A percentile compares a stretch with the other conserved stretches of the same genome.
Evolutionary conservation across 2,329 filamentous ascomycete species (phyloP).

Genomic region (Neocucurbitaria cava): DNA sequence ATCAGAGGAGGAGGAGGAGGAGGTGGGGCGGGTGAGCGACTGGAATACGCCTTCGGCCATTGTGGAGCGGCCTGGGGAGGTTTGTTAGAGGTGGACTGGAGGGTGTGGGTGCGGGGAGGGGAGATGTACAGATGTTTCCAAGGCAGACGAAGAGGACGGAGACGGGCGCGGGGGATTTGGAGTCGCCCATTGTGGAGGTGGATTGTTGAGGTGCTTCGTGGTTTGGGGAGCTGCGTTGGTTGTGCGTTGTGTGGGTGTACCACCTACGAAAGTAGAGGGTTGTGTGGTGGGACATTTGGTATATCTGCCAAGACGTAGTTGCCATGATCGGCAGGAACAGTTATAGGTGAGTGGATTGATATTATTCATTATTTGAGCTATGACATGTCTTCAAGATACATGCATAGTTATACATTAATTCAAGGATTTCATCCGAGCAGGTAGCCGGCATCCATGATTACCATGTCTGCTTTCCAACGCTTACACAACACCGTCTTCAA

Average conservation of each 20-base stretch:
- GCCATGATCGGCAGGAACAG: background rate
- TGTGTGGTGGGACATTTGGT: background rate
- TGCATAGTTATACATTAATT: background rate
- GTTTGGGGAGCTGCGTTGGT: background rate
- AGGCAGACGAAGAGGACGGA: constrained; percentile 93
- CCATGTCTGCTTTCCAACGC: no score
- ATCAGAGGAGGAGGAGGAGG: no score
- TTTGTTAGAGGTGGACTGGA: background rate
- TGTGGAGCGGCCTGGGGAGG: constrained; percentile 69
- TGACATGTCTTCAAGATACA: background rate
- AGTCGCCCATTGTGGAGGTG: constrained; percentile 10
- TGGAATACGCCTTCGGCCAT: constrained; percentile 97
- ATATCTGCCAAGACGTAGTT: background rate
- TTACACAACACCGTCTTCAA: no score
- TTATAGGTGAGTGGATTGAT: background rate
- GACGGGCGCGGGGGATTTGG: constrained; percentile 48
- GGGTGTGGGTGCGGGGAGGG: constrained; percentile 6
- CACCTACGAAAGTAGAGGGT: no score
- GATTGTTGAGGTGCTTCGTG: background rate
- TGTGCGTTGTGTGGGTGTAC: background rate
- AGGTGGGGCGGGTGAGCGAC: constrained; percentile 65
- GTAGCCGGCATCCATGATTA: background rate
- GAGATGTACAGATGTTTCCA: constrained; percentile 81
- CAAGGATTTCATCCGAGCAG: background rate
- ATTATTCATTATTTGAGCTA: no score